Percentiles rank a stretch among this genome's conserved stretches.
phyloP scores from a whole-genome alignment of 768 basidiomycete genomes.

The Kwoniella europaea region DNA sequence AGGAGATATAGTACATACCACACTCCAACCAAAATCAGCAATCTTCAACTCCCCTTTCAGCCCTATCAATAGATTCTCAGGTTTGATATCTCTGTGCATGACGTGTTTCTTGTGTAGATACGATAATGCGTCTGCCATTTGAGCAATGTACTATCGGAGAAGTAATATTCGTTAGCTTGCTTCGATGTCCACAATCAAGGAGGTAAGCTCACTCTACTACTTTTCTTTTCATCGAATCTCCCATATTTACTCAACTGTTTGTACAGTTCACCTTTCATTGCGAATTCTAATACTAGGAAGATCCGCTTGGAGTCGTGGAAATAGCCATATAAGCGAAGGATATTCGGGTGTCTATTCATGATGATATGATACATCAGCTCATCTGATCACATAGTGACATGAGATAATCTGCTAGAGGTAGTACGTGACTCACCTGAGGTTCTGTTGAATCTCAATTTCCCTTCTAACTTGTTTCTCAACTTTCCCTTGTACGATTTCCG shows the following conservation, averaged over 20 bases:
- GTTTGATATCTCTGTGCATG: slow-evolving; percentile 98
- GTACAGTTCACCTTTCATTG: slow-evolving; percentile 95
- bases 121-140: slow-evolving; percentile 93
- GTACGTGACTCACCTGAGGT: slow-evolving; percentile 65
- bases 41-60: slow-evolving; percentile 96
- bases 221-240: slow-evolving; percentile 84
- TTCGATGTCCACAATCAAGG: neutral
- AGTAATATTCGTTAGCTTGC: neutral
- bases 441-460: slow-evolving; percentile 98
- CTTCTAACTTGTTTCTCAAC: slow-evolving; percentile 97
- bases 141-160: slow-evolving; percentile 77
- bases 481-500: slow-evolving; percentile 84
- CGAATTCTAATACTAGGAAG: slow-evolving; percentile 97
- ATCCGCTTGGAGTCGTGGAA: slow-evolving; percentile 98
- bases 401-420: neutral
- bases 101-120: slow-evolving; percentile 96
- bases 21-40: slow-evolving; percentile 96
- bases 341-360: slow-evolving; percentile 76
- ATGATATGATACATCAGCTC: neutral
- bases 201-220: slow-evolving; percentile 62
- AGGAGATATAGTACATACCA: slow-evolving; percentile 52
- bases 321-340: slow-evolving; percentile 92
- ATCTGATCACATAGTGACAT: neutral
- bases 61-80: slow-evolving; percentile 85
- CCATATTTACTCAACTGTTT: slow-evolving; percentile 88